Base-by-base conservation (phyloP, 331 rosid genomes). In the Cydonia oblonga region DNA sequence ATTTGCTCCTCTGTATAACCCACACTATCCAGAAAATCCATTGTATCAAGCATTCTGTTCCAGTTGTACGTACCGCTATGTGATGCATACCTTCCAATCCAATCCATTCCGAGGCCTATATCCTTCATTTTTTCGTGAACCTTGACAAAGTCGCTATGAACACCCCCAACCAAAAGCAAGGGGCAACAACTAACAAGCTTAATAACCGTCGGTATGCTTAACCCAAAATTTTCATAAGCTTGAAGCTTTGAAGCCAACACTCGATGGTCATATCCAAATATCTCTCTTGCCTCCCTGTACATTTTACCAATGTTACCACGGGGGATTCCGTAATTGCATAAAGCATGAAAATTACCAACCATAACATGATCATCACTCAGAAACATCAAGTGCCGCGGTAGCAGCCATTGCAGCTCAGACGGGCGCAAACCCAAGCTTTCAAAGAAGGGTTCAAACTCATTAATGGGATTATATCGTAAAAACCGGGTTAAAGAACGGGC, bases 381-480 rank as follows among this genome's bases (percentile, higher is more conserved):
- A 73, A 28, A 92, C 76, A 84, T 62, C 76, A 87, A 70, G 5
- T 28, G 84, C 57, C 53, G 70, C 0, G 98, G 98, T 3, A 92
- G 85, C 66, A 84, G 11, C 71, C 20, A 38, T 2, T 66, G 73
- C 64, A 88, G 69, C 79, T 90, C 88, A 2, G 84, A 84, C 9
- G 80, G 86, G 12, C 54, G 46, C 73, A 92, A 67, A 19, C 96
- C 96, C 65, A 92, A 70, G 78, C 96, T 90, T 83, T 92, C 98
- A 8, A 90, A 73, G 75, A 92, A 90, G 0, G 96, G 96, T 52
- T 92, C 98, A 57, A 86, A 90, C 87, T 92, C 98, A 22, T 92
- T 90, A 18, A 92, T 77, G 46, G 96, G 96, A 72, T 90, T 70
- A 38, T 85, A 87, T 51, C 89, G 83, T 35, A 92, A 67, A 35